Percentiles rank a stretch among this genome's conserved stretches.
Conservation (phyloP, 192 early-diverging fungal species). For the Piromyces finnis region DNA sequence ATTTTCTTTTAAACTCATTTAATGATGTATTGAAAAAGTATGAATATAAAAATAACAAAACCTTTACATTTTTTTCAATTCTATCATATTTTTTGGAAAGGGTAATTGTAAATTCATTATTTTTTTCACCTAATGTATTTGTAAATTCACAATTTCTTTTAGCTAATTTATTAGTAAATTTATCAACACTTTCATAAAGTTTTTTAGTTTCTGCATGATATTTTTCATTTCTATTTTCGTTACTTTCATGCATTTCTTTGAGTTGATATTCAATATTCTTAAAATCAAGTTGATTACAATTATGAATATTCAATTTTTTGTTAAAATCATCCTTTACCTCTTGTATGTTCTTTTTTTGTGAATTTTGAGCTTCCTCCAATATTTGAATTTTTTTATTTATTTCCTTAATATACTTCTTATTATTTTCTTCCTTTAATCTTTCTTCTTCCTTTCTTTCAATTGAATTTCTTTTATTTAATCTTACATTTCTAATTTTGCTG, state of each 20-base stretch:
- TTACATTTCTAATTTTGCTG: background rate
- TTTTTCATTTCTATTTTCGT: background rate
- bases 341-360: background rate
- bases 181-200: background rate
- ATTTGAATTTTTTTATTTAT: background rate
- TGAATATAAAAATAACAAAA: no score
- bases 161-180: background rate
- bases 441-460: background rate
- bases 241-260: background rate
- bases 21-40: no score
- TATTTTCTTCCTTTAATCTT: background rate
- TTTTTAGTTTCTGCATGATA: background rate
- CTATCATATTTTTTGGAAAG: background rate
- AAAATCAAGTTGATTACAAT: background rate
- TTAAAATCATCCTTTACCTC: background rate
- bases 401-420: background rate
- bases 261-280: background rate
- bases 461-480: background rate
- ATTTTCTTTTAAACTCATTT: no score
- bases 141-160: background rate
- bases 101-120: background rate
- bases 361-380: background rate
- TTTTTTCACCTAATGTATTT: background rate
- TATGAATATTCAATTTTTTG: background rate
- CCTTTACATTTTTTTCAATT: no score